Evolutionary conservation across 2,329 filamentous ascomycete species (phyloP).

Genomic region (Fusarium begoniae): DNA sequence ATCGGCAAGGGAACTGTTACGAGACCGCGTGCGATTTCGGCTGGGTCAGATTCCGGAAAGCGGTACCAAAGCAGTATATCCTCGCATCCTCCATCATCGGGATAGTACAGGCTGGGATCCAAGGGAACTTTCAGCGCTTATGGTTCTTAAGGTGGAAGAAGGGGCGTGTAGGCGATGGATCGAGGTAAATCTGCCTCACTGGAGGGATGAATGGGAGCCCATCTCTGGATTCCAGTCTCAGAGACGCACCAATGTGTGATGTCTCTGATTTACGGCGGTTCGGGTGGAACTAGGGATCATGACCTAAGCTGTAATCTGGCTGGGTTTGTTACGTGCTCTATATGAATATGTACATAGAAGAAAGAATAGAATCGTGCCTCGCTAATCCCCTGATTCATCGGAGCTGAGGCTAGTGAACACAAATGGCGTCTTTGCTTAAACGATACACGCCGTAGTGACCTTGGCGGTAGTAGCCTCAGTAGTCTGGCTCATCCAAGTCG

Average conservation of each 20-base stretch:
- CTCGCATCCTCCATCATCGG: not conserved
- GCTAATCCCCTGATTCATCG: accelerated
- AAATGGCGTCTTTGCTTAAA: accelerated
- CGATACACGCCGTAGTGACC: accelerated
- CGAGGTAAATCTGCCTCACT: not conserved
- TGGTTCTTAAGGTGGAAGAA: not conserved
- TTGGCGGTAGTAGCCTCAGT: not conserved
- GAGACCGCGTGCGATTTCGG: not conserved
- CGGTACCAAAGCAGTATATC: not conserved
- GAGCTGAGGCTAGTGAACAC: not conserved
- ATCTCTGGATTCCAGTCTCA: not conserved
- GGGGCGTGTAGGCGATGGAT: not conserved
- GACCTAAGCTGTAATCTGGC: accelerated
- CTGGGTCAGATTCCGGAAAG: not conserved
- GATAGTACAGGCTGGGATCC: not conserved
- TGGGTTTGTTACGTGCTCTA: accelerated
- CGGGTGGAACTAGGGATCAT: not conserved
- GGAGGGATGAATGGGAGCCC: not conserved
- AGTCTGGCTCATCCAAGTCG: not conserved
- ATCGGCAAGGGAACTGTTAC: not conserved
- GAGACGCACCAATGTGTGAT: not conserved
- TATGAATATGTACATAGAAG: not conserved
- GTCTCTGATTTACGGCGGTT: not conserved
- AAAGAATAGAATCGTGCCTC: not conserved
- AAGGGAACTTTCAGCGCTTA: not conserved